Evolutionary conservation across 2,329 filamentous ascomycete species (phyloP), one percentile per base, ranked within the genome.

Genomic region (Penicillium rolfsii): DNA sequence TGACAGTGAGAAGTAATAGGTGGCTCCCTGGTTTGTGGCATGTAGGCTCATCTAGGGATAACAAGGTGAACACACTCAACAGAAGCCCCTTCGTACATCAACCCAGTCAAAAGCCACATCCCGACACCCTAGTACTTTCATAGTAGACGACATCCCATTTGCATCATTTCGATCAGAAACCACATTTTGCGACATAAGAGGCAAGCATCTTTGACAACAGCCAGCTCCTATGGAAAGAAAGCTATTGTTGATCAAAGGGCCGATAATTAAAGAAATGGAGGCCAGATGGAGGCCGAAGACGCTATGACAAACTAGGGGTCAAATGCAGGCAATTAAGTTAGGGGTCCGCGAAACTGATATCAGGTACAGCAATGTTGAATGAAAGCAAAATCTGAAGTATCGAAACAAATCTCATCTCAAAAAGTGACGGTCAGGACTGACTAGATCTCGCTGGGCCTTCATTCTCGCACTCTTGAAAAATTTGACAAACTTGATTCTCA

Each of bases 21-120:
- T n/a, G 1, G 1, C 7, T 14, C n/a, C n/a, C 26, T 19, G 38
- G 30, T 8, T n/a, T 16, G 38, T 36, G 63, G 63, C 49, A 65
- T 65, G 63, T 36, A 60, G 61, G 57, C 58, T 24, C 26, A 30
- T 41, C 54, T 52, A 61, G 54, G 62, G 59, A 57, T 40, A 19
- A 22, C 12, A 40, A n/a, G 14, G 36, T n/a, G 36, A 40, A 40
- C 36, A 6, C 1, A n/a, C 14, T 40, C 14, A 40, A 40, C 35
- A 40, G 6, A 14, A 40, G 5, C 36, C 36, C 36, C 35, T 36
- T 36, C 11, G 35, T 36, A 36, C 11, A 36, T 36, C 5, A 36
- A 36, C 12, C 35, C 35, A 36, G 35, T 36, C 1, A 14, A 5
- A 3, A 4, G 35, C 12, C 35, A 36, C 35, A 36, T 36, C 35